These are phyloP conservation scores for Dovyalis caffra DNA, from an alignment of 345 rosid species.

Conservation along the genomic window DNA sequence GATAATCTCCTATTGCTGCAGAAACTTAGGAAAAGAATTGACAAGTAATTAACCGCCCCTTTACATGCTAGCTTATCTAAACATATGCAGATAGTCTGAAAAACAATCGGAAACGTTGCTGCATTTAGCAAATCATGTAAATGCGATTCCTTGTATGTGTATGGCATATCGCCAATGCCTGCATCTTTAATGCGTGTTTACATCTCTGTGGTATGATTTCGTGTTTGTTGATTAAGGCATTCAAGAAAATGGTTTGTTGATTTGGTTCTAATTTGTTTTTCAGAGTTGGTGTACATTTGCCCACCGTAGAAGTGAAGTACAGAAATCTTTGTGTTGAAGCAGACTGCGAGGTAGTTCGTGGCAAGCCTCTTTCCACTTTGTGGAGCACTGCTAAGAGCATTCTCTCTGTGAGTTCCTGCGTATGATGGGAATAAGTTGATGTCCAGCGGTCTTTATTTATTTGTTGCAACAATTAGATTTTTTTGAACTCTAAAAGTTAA, in stretches of 20 bases:
- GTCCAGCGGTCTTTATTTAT: not conserved
- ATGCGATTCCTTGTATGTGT: too few species aligned
- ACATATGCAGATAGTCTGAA: not conserved
- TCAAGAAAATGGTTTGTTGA: not conserved
- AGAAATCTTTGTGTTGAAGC: slow-evolving; percentile 54
- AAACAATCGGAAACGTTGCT: too few species aligned
- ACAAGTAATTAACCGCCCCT: slow-evolving; percentile 37
- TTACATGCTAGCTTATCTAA: not conserved
- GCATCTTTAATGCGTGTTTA: not conserved
- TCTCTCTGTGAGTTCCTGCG: slow-evolving; percentile 44
- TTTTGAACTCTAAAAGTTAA: too few species aligned
- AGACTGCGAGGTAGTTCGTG: slow-evolving; percentile 57
- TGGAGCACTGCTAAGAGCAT: slow-evolving; percentile 53
- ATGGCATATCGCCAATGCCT: too few species aligned
- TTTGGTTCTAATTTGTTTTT: not conserved
- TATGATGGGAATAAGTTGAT: not conserved
- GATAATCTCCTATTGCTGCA: slow-evolving; percentile 57
- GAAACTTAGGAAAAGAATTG: slow-evolving; percentile 48
- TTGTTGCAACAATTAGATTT: too few species aligned
- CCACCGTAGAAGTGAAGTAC: slow-evolving; percentile 63
- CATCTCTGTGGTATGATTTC: not conserved
- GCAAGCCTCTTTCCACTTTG: slow-evolving; percentile 74
- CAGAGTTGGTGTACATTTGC: slow-evolving; percentile 61
- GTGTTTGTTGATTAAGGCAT: too few species aligned
- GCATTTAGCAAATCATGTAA: too few species aligned